Base-by-base conservation (phyloP, 371 early-diverging fungal genomes). In the Mortierella sp. region DNA sequence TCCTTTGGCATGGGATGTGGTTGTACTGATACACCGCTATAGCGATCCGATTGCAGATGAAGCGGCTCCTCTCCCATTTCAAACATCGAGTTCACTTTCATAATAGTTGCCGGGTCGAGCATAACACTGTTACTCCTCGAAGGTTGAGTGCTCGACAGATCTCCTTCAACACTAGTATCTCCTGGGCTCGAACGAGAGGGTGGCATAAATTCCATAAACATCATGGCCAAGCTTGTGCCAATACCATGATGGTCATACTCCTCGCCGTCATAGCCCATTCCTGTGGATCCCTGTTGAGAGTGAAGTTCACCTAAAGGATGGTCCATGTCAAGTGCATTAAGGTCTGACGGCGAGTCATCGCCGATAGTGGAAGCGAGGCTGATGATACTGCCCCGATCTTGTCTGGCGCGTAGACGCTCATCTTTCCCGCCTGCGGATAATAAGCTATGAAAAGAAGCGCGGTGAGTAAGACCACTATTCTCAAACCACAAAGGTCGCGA, bases 361-460 rank as follows among this genome's bases (percentile, higher is more conserved):
- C 80, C 80, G 32, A 79, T 65, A 4, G 80, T 79, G 3, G 80
- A 79, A 22, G 80, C 72, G 3, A 79, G 68, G 40, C 80, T 79
- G 71, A 79, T 74, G 72, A 79, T 79, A 47, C 80, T 79, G 22
- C 74, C 74, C 15, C 80, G 74, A 62, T 79, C 80, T 69, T 71
- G 80, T 48, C 80, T 55, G 11, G 80, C 67, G 3, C 71, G 63
- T 40, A 79, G 69, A n/a, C 80, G 70, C 36, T 77, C 77, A 8
- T 78, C 78, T 21, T 32, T 63, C n/a, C 67, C 59, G 4, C 67
- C 60, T 28, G 57, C 69, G 11, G 72, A 72, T 24, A 78, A 57
- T 19, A 78, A 58, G 38, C 52, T 73, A 63, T 64, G 78, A 50
- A 72, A 78, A 28, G 78, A 78, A 2, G 73, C 72, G 1, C 78